Evolutionary conservation across 495 filamentous ascomycete genomes (phyloP), one percentile per base, ranked within the genome.

Genomic region (Aspergillus ostianus): DNA sequence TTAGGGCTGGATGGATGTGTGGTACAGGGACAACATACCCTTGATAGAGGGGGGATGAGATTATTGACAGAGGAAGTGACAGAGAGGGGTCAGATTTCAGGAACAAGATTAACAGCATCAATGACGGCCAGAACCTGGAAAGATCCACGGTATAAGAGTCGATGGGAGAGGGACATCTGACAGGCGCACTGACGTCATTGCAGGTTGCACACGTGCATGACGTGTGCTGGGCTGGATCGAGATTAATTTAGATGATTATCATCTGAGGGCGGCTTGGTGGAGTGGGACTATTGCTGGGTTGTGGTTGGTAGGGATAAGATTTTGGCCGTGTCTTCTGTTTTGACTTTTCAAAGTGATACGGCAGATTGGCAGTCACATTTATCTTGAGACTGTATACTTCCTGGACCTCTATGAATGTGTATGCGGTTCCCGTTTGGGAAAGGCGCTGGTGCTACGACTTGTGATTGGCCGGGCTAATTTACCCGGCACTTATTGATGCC

Each of bases 161-260:
- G 56, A 26, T 45, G 18, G 21, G 30, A 13, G 13, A 45, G 47
- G 15, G 21, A 18, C 30, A 30, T 55, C 17, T 41, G 36, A 44
- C 52, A 54, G 52, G 5, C 12, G 54, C n/a, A 19, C 45, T 57
- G 55, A 57, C 55, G 55, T 57, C 55, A 57, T 57, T 26, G 46
- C 46, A 19, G 23, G 20, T 19, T 23, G 46, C 27, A 56, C 26
- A 49, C 55, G 55, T 57, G 55, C 13, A 57, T 57, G 55, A 57
- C 55, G 55, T 57, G 23, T 50, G 53, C 4, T 12, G 21, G 20
- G 21, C 50, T 52, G 26, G 50, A 27, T 21, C 17, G 50, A 26
- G 50, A 52, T 52, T 52, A 52, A 52, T n/a, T 52, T 51, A 51
- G 27, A 15, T 5, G 21, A n/a, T 52, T 18, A 27, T 52, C 50